A percentile compares a stretch with the other conserved stretches of the same genome.
Conservation (phyloP, 1,284 basidiomycete genomes). For the Ustilago trichophora region DNA sequence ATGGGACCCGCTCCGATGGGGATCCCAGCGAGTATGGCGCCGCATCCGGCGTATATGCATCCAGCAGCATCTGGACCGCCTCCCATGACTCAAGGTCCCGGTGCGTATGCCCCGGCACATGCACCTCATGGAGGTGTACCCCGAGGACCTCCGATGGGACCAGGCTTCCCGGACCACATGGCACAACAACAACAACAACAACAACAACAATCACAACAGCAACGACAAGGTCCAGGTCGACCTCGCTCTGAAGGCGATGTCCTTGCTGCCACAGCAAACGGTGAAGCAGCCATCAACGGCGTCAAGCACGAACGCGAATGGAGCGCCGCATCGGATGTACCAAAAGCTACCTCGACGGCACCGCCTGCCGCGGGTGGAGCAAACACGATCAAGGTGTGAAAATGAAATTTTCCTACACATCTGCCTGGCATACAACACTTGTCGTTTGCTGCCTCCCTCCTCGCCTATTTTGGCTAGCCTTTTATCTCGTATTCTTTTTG, state of each 20-base stretch:
- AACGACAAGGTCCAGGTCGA: conserved; percentile 3
- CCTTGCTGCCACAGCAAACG: conserved; percentile 4
- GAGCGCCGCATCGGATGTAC: conserved; percentile 19
- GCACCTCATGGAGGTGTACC: conserved; percentile 12
- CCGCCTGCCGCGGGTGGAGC: not conserved
- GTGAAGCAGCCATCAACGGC: not conserved
- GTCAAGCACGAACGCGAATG: conserved; percentile 35
- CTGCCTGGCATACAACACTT: no score
- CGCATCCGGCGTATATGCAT: conserved; percentile 50
- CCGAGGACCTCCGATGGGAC: conserved; percentile 16
- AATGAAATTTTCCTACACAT: no score
- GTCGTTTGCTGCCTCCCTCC: no score
- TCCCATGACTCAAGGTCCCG: conserved; percentile 20
- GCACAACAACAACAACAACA: conserved; percentile 8
- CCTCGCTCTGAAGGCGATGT: conserved; percentile 30
- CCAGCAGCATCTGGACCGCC: conserved; percentile 20
- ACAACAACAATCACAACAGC: not conserved
- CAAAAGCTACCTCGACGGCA: no score
- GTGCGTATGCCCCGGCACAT: conserved; percentile 31
- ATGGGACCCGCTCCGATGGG: conserved; percentile 30
- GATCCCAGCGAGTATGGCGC: conserved; percentile 32
- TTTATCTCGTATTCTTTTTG: no score
- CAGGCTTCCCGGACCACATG: conserved; percentile 5
- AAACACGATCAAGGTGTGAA: conserved; percentile 19
- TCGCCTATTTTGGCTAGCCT: no score